A percentile compares a stretch with the other conserved stretches of the same genome.
These are phyloP conservation scores for Podaxis sp. DNA, from an alignment of 768 basidiomycete genomes.

Conservation along the genomic window DNA sequence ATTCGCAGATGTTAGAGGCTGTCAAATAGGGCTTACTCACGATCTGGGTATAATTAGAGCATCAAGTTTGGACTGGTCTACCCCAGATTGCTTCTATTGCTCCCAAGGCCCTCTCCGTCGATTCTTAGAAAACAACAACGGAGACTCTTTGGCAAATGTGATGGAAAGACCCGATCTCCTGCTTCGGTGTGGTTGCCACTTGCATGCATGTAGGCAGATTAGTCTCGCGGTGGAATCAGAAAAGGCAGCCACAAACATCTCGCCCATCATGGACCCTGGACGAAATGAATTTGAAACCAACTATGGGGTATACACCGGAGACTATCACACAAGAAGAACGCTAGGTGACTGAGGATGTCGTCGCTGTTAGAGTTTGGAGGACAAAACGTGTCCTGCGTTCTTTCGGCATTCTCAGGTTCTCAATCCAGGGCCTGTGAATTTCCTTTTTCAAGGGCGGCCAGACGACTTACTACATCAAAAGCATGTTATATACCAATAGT, in stretches of 20 bases:
- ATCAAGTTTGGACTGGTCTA: neutral
- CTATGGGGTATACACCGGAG: neutral
- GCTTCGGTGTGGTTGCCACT: neutral
- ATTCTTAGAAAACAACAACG: slow-evolving; percentile 6
- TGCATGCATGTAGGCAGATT: neutral
- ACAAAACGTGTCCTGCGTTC: neutral
- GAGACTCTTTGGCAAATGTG: neutral
- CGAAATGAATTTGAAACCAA: slow-evolving; percentile 1
- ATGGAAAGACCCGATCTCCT: neutral
- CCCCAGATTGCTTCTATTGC: slow-evolving; percentile 6
- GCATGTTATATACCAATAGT: neutral
- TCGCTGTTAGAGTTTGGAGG: neutral
- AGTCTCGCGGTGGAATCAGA: neutral
- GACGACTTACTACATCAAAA: neutral
- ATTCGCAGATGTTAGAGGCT: neutral
- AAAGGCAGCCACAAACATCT: neutral
- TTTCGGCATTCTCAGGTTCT: neutral
- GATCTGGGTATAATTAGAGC: slow-evolving; percentile 1
- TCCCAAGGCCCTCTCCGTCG: neutral
- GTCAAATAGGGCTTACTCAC: neutral
- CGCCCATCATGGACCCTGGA: neutral
- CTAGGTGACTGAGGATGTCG: neutral
- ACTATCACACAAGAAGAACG: slow-evolving; percentile 6
- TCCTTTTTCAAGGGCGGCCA: neutral
- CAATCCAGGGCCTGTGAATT: neutral